Percentiles rank a stretch among this genome's conserved stretches.
These are phyloP conservation scores for Rhodocollybia butyracea DNA, from an alignment of 768 basidiomycete genomes.

Conservation along the genomic window DNA sequence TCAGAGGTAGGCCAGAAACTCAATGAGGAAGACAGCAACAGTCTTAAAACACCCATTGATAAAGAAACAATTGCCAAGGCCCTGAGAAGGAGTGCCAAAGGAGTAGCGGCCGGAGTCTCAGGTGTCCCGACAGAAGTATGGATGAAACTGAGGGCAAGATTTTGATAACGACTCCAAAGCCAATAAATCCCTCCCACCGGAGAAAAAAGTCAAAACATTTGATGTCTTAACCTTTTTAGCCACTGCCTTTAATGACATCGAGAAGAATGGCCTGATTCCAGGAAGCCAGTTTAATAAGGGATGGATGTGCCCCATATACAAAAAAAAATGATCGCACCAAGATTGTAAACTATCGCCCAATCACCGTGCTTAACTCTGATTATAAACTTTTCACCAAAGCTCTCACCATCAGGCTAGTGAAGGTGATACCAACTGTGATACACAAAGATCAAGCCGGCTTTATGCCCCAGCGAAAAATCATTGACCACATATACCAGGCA, in stretches of 20 bases:
- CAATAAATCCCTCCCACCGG: neutral
- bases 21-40: neutral
- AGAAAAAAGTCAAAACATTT: constrained; percentile 6
- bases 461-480: constrained; percentile 25
- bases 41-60: neutral
- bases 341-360: constrained; percentile 34
- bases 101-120: constrained; percentile 2
- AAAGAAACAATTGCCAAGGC: neutral
- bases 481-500: constrained; percentile 26
- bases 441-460: constrained; percentile 38
- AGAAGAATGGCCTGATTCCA: constrained; percentile 14
- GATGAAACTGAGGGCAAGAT: neutral
- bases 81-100: neutral
- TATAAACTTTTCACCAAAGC: constrained; percentile 31
- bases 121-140: constrained; percentile 10
- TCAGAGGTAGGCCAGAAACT: neutral
- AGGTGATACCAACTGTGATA: constrained; percentile 17
- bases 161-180: neutral
- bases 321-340: constrained; percentile 30
- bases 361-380: constrained; percentile 34
- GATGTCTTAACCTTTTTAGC: neutral
- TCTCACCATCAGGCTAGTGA: constrained; percentile 18
- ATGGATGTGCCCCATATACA: constrained; percentile 39
- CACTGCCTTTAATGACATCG: constrained; percentile 19
- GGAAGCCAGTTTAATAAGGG: constrained; percentile 23